Evolutionary conservation across 352 stramenopile species (phyloP).

Genomic region (Pythium biforme): DNA sequence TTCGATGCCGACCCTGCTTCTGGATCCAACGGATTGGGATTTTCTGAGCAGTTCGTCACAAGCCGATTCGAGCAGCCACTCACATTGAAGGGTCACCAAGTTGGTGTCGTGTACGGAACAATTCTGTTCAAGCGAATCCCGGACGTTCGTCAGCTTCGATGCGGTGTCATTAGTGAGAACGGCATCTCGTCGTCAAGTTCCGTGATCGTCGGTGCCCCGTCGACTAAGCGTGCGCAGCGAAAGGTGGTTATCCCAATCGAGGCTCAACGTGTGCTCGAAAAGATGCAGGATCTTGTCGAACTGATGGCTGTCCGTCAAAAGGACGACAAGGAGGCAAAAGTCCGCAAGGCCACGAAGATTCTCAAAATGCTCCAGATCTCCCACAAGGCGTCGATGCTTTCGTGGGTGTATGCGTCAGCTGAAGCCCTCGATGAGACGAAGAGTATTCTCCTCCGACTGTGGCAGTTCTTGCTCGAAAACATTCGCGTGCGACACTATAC

Average conservation of each 20-base stretch:
- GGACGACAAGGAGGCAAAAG: slow-evolving; percentile 88
- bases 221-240: slow-evolving; percentile 59
- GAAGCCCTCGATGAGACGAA: slow-evolving; percentile 87
- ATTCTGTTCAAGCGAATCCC: slow-evolving; percentile 89
- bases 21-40: slow-evolving; percentile 51
- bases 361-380: slow-evolving; percentile 89
- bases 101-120: slow-evolving; percentile 85
- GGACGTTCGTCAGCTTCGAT: slow-evolving; percentile 83
- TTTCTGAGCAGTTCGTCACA: slow-evolving; percentile 75
- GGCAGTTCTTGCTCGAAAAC: slow-evolving; percentile 88
- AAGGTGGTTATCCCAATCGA: slow-evolving; percentile 85
- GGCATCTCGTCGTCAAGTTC: slow-evolving; percentile 87
- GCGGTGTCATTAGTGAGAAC: slow-evolving; percentile 85
- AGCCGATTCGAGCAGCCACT: slow-evolving; percentile 87
- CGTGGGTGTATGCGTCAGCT: slow-evolving; percentile 82
- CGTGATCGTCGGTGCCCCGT: slow-evolving; percentile 72
- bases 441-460: slow-evolving; percentile 79
- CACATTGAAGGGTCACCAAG: slow-evolving; percentile 84
- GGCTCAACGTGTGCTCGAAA: slow-evolving; percentile 85
- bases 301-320: slow-evolving; percentile 87
- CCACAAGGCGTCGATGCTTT: slow-evolving; percentile 89
- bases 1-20: slow-evolving; percentile 44
- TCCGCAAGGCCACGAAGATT: slow-evolving; percentile 89
- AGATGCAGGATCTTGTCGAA: slow-evolving; percentile 87
- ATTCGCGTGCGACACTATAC: slow-evolving; percentile 90